These are phyloP conservation scores for Botrytis paeoniae DNA, from an alignment of 2,329 filamentous ascomycete genomes.

Conservation along the genomic window DNA sequence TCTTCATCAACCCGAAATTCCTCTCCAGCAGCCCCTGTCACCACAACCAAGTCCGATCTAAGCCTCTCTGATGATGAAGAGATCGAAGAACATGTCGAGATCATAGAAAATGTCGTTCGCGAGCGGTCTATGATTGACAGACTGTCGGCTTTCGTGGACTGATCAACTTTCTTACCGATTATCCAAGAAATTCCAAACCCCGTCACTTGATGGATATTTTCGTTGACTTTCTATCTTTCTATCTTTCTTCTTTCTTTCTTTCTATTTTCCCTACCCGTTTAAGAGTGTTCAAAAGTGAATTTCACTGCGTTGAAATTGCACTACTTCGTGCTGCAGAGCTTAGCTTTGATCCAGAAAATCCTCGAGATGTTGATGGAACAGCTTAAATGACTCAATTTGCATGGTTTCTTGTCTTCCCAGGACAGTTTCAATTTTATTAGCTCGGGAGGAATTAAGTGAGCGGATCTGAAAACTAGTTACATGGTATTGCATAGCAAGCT, in stretches of 20 bases:
- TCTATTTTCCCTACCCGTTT: background rate
- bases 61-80: conserved; percentile 1
- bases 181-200: background rate
- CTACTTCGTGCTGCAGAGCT: background rate
- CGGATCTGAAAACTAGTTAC: background rate
- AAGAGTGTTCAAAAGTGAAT: background rate
- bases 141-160: conserved; percentile 4
- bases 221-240: background rate
- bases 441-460: background rate
- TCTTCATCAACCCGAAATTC: background rate
- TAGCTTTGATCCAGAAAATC: background rate
- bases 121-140: background rate
- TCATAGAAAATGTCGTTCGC: background rate
- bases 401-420: background rate
- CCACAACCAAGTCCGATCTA: background rate
- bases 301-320: background rate
- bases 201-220: background rate
- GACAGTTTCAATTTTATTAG: too few relatives aligned
- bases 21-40: background rate
- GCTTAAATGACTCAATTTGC: background rate
- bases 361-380: background rate
- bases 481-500: background rate
- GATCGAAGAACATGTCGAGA: conserved; percentile 6
- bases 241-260: background rate
- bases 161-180: background rate